phyloP scores from a whole-genome alignment of 495 filamentous ascomycete genomes.

The Tuber aestivum region DNA sequence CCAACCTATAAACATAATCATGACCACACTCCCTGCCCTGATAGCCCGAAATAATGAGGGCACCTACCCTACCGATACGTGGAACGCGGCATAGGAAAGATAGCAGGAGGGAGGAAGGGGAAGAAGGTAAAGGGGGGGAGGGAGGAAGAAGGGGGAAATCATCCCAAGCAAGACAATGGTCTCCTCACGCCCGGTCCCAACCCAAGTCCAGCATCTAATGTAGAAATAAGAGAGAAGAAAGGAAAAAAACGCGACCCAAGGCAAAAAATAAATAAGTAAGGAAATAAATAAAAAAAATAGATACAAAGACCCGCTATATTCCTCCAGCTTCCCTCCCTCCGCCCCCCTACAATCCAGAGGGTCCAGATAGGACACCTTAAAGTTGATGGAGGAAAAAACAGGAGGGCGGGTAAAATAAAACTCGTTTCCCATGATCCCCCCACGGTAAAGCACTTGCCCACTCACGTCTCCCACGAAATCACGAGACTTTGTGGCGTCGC shows the following conservation, averaged over 20 bases:
- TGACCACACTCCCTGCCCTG: not conserved
- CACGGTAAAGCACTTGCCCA: not conserved
- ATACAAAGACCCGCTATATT: not conserved
- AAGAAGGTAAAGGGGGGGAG: not conserved
- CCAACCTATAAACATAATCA: not conserved
- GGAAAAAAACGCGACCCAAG: not conserved
- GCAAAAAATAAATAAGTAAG: no score
- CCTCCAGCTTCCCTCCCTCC: not conserved
- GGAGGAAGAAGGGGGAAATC: not conserved
- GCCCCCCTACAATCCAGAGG: not conserved
- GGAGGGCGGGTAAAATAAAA: not conserved
- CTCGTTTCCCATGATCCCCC: not conserved
- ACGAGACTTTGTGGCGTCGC: constrained; percentile 3
- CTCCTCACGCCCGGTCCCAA: not conserved
- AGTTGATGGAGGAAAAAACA: not conserved
- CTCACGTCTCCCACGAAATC: constrained; percentile 5
- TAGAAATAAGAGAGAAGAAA: not conserved
- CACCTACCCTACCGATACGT: not conserved
- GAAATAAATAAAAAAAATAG: no score
- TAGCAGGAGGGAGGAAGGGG: not conserved
- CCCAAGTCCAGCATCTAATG: not conserved
- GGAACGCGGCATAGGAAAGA: not conserved
- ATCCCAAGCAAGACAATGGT: not conserved
- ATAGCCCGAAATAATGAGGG: not conserved
- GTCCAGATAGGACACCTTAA: not conserved